phyloP scores from a whole-genome alignment of 1,139 yeast genomes.

The Kurtzmaniella quercitrusa region DNA sequence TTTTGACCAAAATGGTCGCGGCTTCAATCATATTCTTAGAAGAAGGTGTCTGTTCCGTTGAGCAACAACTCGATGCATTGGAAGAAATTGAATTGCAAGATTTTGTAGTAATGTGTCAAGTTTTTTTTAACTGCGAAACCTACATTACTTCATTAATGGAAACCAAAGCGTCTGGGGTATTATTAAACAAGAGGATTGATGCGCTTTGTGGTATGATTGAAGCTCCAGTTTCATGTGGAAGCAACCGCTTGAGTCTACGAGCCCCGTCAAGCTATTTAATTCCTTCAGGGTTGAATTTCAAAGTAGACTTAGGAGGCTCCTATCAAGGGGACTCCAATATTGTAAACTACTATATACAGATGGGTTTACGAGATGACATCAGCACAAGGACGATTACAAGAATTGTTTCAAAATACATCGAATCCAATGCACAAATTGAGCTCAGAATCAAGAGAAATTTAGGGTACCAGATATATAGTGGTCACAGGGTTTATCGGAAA shows the following conservation, averaged over 20 bases:
- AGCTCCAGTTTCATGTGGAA: no score
- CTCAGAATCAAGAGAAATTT: slow-evolving; percentile 47
- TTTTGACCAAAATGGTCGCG: slow-evolving; percentile 42
- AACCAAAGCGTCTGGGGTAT: neutral
- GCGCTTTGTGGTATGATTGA: no score
- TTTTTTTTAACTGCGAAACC: neutral
- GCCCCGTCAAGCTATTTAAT: slow-evolving; percentile 30
- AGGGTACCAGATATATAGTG: slow-evolving; percentile 47
- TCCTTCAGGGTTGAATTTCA: slow-evolving; percentile 28
- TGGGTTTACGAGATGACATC: slow-evolving; percentile 41
- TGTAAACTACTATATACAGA: slow-evolving; percentile 49
- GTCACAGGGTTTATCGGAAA: slow-evolving; percentile 45
- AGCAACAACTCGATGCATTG: slow-evolving; percentile 41
- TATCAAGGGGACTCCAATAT: slow-evolving; percentile 46
- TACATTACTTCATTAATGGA: neutral
- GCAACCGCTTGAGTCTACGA: no score
- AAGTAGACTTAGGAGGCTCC: slow-evolving; percentile 19
- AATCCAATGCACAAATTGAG: slow-evolving; percentile 36
- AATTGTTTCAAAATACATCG: slow-evolving; percentile 41
- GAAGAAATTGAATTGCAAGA: slow-evolving; percentile 22
- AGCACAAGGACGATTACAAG: slow-evolving; percentile 33
- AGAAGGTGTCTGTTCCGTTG: slow-evolving; percentile 45
- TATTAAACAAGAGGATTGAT: neutral
- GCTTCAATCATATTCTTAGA: slow-evolving; percentile 51
- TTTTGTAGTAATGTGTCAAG: neutral